Conservation (phyloP, 2,329 filamentous ascomycete genomes). For the Domatiomyces globalis region DNA sequence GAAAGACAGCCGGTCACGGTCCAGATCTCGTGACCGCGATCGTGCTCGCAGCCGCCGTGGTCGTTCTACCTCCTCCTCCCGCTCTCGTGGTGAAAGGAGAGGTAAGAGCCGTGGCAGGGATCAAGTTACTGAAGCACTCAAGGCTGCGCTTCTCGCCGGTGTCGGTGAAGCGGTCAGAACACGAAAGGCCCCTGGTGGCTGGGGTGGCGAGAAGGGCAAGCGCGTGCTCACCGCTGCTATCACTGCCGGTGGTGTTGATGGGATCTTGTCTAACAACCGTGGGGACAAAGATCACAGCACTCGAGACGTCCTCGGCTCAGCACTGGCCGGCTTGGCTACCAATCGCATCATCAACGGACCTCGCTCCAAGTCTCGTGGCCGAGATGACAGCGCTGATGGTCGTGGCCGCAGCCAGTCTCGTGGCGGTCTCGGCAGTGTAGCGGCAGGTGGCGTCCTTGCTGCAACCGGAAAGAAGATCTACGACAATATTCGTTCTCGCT, state of each 20-base stretch:
- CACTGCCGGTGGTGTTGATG: conserved; percentile 75
- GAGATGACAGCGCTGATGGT: conserved; percentile 16
- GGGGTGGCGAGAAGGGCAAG: conserved; percentile 84
- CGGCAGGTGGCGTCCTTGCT: conserved; percentile 31
- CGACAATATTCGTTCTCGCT: conserved; percentile 30
- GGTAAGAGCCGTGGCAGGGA: conserved; percentile 31
- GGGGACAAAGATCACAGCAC: conserved; percentile 60
- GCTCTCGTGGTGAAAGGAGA: conserved; percentile 37
- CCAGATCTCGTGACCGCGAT: conserved; percentile 45
- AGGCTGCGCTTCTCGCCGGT: conserved; percentile 78
- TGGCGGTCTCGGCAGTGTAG: conserved; percentile 29
- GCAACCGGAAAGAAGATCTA: conserved; percentile 35
- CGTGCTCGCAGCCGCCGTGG: conserved; percentile 35
- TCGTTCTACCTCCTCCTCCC: conserved; percentile 36
- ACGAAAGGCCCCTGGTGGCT: conserved; percentile 74
- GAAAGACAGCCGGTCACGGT: conserved; percentile 46
- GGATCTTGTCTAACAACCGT: conserved; percentile 43
- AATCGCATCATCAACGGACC: conserved; percentile 77
- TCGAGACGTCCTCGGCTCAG: conserved; percentile 70
- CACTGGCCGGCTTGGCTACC: conserved; percentile 73
- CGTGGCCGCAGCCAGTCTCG: conserved; percentile 29
- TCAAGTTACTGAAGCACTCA: conserved; percentile 72
- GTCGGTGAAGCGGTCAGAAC: conserved; percentile 85
- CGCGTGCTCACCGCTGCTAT: conserved; percentile 76
- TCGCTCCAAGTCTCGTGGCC: conserved; percentile 47